Evolutionary conservation across 345 rosid genomes (phyloP).

Genomic region (Alliaria petiolata): DNA sequence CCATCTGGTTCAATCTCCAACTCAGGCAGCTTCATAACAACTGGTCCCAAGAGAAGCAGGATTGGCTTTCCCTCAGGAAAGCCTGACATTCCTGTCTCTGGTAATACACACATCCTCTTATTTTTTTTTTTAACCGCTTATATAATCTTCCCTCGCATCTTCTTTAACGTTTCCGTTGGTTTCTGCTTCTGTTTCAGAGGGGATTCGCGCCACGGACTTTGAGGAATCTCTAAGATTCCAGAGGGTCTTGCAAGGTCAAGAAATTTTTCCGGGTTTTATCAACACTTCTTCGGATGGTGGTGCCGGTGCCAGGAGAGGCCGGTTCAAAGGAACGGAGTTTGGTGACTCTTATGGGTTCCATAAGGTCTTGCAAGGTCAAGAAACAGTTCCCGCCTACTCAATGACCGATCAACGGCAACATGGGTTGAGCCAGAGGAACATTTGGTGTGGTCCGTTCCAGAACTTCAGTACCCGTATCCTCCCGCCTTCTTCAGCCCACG

Average conservation of each 20-base stretch:
- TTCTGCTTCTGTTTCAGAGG: no score
- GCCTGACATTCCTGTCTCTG: constrained; percentile 70
- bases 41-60: constrained; percentile 79
- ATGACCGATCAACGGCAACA: constrained; percentile 43
- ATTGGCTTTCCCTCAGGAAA: constrained; percentile 61
- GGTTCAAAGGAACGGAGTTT: constrained; percentile 51
- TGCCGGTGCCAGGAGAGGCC: constrained; percentile 40
- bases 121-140: neutral
- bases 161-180: neutral
- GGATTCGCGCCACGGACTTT: constrained; percentile 72
- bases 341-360: constrained; percentile 64
- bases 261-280: constrained; percentile 61
- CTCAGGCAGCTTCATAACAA: constrained; percentile 47
- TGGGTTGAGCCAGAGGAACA: constrained; percentile 42
- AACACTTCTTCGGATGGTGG: constrained; percentile 48
- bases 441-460: constrained; percentile 50
- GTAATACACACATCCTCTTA: constrained; percentile 28
- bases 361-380: constrained; percentile 99
- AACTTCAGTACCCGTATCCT: constrained; percentile 36
- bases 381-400: constrained; percentile 56
- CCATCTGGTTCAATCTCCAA: constrained; percentile 55
- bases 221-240: constrained; percentile 90
- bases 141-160: neutral
- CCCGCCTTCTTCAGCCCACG: constrained; percentile 40
- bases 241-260: constrained; percentile 99